Percentiles rank a stretch among this genome's conserved stretches.
Conservation (phyloP, 225 moss, liverwort and hornwort species). For the Polytrichum commune region DNA sequence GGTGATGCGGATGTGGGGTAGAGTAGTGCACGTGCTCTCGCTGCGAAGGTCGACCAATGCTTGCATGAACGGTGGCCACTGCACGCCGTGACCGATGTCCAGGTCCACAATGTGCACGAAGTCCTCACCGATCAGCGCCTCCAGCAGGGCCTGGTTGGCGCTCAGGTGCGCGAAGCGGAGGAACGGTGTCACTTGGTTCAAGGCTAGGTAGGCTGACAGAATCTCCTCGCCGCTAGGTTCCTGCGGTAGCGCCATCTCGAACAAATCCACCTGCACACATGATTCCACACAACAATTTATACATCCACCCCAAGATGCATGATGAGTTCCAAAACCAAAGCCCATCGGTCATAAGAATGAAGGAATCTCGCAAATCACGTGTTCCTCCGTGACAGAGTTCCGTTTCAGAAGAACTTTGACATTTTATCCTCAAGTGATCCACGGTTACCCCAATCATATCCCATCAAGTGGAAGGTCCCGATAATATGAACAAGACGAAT, state of each 20-base stretch:
- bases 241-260: slow-evolving; percentile 22
- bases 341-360: too few species aligned
- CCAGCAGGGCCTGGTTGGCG: slow-evolving; percentile 91
- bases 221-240: slow-evolving; percentile 61
- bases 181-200: slow-evolving; percentile 87
- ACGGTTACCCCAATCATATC: too few species aligned
- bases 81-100: slow-evolving; percentile 92
- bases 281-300: neutral
- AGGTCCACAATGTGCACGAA: slow-evolving; percentile 86
- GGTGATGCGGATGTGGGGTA: slow-evolving; percentile 77
- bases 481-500: too few species aligned
- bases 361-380: too few species aligned
- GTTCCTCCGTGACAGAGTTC: too few species aligned
- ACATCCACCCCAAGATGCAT: too few species aligned
- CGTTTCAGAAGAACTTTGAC: too few species aligned
- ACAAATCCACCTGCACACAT: slow-evolving; percentile 34
- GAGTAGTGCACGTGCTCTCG: slow-evolving; percentile 43
- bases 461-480: too few species aligned
- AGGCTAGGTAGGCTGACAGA: slow-evolving; percentile 78
- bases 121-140: slow-evolving; percentile 77
- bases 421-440: too few species aligned
- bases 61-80: slow-evolving; percentile 97
- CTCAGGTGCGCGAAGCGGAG: slow-evolving; percentile 91
- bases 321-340: too few species aligned
- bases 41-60: slow-evolving; percentile 65